Conservation (phyloP, 1,284 basidiomycete genomes). For the Ceraceosorus bombacis region DNA sequence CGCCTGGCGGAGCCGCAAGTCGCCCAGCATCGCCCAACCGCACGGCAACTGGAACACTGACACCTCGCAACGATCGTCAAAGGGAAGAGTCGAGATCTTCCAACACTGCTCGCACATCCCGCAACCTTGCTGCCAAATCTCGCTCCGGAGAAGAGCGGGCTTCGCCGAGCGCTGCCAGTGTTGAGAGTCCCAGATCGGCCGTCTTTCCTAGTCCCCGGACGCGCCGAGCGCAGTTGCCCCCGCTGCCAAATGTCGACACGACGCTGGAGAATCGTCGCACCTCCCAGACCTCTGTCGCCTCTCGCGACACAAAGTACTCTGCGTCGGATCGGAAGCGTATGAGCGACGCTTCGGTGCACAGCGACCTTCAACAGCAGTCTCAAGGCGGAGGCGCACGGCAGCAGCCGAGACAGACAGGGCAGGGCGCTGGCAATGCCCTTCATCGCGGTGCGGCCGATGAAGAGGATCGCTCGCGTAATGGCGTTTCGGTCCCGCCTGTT, state of each 20-base stretch:
- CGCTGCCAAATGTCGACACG: conserved; percentile 16
- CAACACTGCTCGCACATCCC: background rate
- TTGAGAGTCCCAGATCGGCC: conserved; percentile 16
- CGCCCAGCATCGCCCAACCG: conserved; percentile 21
- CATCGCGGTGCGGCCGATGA: background rate
- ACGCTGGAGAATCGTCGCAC: background rate
- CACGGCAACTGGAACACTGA: background rate
- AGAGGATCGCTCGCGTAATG: background rate
- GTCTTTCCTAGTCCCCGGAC: conserved; percentile 27
- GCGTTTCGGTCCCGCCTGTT: conserved; percentile 71
- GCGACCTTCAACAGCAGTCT: background rate
- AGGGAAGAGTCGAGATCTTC: background rate
- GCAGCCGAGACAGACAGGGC: too few species aligned
- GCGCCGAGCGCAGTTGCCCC: conserved; percentile 31
- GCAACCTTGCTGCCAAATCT: background rate
- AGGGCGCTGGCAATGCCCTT: too few species aligned
- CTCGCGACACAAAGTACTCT: conserved; percentile 1
- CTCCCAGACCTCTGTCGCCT: conserved; percentile 1
- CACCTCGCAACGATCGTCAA: background rate
- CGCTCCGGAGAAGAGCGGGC: background rate
- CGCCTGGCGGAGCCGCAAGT: conserved; percentile 22
- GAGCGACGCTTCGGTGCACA: conserved; percentile 10
- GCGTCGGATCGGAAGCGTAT: conserved; percentile 5
- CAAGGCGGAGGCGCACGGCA: background rate
- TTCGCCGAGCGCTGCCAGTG: background rate